phyloP scores from a whole-genome alignment of 805 yeast species.

The Saccharomyces jurei region DNA sequence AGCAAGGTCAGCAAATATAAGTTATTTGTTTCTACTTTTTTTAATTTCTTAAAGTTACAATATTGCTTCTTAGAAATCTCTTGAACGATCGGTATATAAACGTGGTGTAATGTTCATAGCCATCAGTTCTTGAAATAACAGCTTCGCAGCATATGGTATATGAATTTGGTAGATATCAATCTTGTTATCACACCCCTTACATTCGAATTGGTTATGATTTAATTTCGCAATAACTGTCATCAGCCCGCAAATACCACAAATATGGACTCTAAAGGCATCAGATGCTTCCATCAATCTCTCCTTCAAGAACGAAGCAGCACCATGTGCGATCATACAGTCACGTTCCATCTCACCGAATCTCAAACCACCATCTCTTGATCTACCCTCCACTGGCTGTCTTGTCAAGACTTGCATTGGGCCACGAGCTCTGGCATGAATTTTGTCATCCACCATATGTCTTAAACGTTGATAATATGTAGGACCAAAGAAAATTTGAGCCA shows the following conservation, averaged over 20 bases:
- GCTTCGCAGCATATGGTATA: constrained; percentile 96
- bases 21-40: not conserved
- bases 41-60: not conserved
- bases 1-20: not conserved
- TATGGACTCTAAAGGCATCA: constrained; percentile 96
- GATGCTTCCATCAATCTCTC: constrained; percentile 98
- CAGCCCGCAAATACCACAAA: constrained; percentile 97
- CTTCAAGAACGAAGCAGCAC: constrained; percentile 96
- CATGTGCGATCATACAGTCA: constrained; percentile 99
- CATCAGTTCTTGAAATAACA: constrained; percentile 97
- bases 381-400: constrained; percentile 98
- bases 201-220: constrained; percentile 95
- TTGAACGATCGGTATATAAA: constrained; percentile 83
- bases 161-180: constrained; percentile 96
- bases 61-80: constrained; percentile 21
- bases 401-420: constrained; percentile 97
- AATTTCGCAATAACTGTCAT: constrained; percentile 96
- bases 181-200: constrained; percentile 97
- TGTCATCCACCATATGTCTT: constrained; percentile 98
- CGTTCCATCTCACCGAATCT: constrained; percentile 99
- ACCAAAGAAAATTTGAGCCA: constrained; percentile 99
- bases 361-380: constrained; percentile 98
- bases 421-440: constrained; percentile 97
- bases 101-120: constrained; percentile 99
- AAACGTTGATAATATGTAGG: constrained; percentile 98